These are phyloP conservation scores for Lipomyces spencermartinsiae DNA, from an alignment of 805 yeast genomes.

Conservation along the genomic window DNA sequence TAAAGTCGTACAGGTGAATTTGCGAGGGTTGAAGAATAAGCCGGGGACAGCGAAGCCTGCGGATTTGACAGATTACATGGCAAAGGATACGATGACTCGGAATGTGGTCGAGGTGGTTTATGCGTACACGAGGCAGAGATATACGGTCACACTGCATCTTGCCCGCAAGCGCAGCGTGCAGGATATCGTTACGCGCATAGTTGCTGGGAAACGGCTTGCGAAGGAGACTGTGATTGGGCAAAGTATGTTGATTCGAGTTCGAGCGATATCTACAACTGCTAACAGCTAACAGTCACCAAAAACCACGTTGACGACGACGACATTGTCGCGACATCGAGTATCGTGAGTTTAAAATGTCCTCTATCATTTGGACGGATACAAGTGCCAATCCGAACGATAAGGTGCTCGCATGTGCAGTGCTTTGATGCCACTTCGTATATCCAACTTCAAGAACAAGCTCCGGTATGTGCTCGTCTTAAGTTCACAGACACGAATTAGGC, in stretches of 20 bases:
- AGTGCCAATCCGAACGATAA: conserved; percentile 71
- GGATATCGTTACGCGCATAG: conserved; percentile 51
- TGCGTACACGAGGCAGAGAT: conserved; percentile 61
- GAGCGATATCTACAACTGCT: not conserved
- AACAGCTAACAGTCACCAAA: conserved; percentile 25
- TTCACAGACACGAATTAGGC: not conserved
- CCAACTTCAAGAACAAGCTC: conserved; percentile 75
- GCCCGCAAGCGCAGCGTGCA: conserved; percentile 58
- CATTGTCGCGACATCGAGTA: conserved; percentile 67
- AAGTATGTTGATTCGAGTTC: conserved; percentile 45
- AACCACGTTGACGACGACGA: conserved; percentile 70
- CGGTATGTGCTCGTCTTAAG: conserved; percentile 43
- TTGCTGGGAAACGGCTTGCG: conserved; percentile 59
- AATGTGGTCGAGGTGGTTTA: conserved; percentile 62
- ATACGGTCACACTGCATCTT: conserved; percentile 61
- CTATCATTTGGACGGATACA: conserved; percentile 72
- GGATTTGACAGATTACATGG: conserved; percentile 64
- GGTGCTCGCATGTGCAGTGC: conserved; percentile 84
- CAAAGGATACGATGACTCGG: conserved; percentile 24
- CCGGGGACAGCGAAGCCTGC: conserved; percentile 85
- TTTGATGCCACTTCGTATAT: conserved; percentile 81
- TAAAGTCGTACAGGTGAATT: conserved; percentile 55
- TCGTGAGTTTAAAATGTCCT: conserved; percentile 78
- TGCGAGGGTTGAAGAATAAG: conserved; percentile 76
- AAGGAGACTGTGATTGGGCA: conserved; percentile 57